Base-by-base conservation (phyloP, 495 filamentous ascomycete species). In the Lichina pygmaea region DNA sequence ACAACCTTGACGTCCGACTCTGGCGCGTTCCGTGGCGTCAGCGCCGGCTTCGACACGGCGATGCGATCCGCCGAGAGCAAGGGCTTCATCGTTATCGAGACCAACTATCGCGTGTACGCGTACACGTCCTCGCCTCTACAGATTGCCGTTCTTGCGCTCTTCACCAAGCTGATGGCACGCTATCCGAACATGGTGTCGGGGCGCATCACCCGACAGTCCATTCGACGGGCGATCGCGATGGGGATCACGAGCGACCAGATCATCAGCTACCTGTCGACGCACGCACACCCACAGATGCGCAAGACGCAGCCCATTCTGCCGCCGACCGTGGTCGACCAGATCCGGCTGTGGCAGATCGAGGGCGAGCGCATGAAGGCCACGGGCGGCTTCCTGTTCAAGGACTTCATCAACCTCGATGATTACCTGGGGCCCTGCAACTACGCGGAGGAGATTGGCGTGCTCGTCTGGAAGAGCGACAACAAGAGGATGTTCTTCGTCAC, bases 21-120 rank as follows among this genome's bases (percentile, higher is more conserved):
- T 0, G 62, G 62, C 31, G 71, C 76, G 16, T 62, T 84, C 2
- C 68, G 75, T n/a, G 72, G 63, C 51, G 66, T 75, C 33, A 65
- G 63, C 34, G 65, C 66, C 13, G 65, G 64, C 16, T 70, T 77
- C 51, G 57, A 63, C 50, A 56, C 53, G 8, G 69, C 69, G 44
- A 62, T 73, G 40, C 47, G 56, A 15, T 45, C 61, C 34, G 56
- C 56, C 38, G 64, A 68, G 37, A 54, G 67, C 11, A 73, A 75
- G 46, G 86, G 86, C 34, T 86, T 85, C 65, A 82, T 97, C 54
- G 80, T 97, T 52, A 68, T 95, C 52, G 89, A 97, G 66, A 97
- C 89, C n/a, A 97, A 97, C 62, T 94, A 94, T 62, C 81, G 89
- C 31, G 60, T 97, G 51, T 97, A 97, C 62, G 89, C 89, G 33